Base-by-base conservation (phyloP, 2,329 filamentous ascomycete genomes). In the Penicillium frequentans region DNA sequence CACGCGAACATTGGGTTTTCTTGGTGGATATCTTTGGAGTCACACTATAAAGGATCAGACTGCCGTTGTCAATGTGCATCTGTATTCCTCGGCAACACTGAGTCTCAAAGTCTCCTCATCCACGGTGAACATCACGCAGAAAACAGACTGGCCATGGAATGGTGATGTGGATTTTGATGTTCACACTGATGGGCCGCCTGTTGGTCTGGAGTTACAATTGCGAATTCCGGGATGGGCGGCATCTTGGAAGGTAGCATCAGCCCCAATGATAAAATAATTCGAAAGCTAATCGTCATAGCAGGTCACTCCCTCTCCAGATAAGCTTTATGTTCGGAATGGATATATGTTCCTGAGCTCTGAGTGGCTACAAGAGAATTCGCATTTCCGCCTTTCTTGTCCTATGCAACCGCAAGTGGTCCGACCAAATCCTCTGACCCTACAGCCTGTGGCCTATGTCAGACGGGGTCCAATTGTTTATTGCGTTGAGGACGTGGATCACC, bases 391-490 rank as follows among this genome's bases (percentile, higher is more conserved):
- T 1, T 71, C 81, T 16, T 66, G 78, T 47, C 77, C 78, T 13
- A 77, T 87, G 43, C 67, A 73, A 35, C 77, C 82, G 16, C 75
- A 81, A 31, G 78, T 79, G 50, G 62, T 85, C 3, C 69, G 77
- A 2, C 83, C 84, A 0, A 82, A 86, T 62, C 83, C 83, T 0
- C 81, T 82, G 61, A 82, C 83, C 0, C 81, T 81, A 61, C 82
- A 86, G 63, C 70, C 79, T n/a, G 83, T 81, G 2, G 61, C 85
- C 37, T 77, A 80, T 1, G 68, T 87, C 7, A 82, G 79, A 2
- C 77, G 84, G 4, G 85, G 85, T 0, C 85, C 84, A 0, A 65
- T 87, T 6, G 73, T 87, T 5, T 87, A 87, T 68, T 87, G 84
- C 56, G 77, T 82, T 4, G 85, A 88, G 64, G 84, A 87, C 54